Evolutionary conservation across 768 basidiomycete species (phyloP).

Genomic region (Lactifluus rugatus): DNA sequence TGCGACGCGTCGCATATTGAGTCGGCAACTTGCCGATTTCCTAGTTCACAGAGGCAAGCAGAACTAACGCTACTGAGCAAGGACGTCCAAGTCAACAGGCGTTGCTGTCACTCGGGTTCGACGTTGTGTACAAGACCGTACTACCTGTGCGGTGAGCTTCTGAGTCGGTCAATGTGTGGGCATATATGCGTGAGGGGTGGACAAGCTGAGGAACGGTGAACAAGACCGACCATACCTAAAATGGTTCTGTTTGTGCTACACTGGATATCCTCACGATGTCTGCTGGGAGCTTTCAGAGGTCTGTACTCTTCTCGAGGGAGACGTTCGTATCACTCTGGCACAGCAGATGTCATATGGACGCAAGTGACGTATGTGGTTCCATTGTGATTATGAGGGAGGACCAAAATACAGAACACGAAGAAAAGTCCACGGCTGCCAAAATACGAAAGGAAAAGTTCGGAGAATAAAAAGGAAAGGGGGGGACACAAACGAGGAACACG

Average conservation of each 20-base stretch:
- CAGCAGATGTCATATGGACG: background rate
- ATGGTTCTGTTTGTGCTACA: background rate
- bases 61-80: background rate
- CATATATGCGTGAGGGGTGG: background rate
- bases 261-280: background rate
- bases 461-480: background rate
- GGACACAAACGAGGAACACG: background rate
- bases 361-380: background rate
- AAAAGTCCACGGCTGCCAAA: conserved; percentile 7
- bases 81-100: background rate
- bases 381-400: background rate
- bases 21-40: background rate
- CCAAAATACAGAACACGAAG: conserved; percentile 3
- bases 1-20: background rate
- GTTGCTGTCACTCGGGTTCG: background rate
- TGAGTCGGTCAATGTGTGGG: background rate
- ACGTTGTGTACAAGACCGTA: background rate
- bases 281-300: background rate
- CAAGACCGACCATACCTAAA: background rate
- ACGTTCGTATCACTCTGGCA: background rate
- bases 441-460: background rate
- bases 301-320: background rate
- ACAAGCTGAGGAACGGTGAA: background rate
- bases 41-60: background rate
- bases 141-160: background rate